Percentiles rank a stretch among this genome's conserved stretches.
These are phyloP conservation scores for Pseudogymnoascus sp. DNA, from an alignment of 2,329 filamentous ascomycete species.

Conservation along the genomic window DNA sequence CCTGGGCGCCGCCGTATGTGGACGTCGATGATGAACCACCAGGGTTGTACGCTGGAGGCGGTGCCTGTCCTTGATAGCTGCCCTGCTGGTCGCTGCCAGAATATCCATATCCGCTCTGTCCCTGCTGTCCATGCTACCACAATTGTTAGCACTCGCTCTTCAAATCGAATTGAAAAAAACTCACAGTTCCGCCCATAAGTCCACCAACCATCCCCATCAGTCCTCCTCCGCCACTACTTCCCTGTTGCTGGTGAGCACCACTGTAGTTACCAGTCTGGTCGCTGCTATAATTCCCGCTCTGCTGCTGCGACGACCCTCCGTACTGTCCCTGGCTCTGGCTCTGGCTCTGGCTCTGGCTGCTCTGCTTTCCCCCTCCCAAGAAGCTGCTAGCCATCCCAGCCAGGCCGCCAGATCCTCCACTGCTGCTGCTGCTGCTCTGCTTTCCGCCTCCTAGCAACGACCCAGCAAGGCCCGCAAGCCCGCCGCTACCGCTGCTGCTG, in stretches of 20 bases:
- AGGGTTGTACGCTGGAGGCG: slow-evolving; percentile 54
- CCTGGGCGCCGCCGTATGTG: slow-evolving; percentile 11
- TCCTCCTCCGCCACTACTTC: slow-evolving; percentile 11
- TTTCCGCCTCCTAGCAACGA: slow-evolving; percentile 49
- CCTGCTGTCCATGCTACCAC: slow-evolving; percentile 29
- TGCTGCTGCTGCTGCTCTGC: slow-evolving; percentile 14
- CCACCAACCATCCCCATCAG: slow-evolving; percentile 26
- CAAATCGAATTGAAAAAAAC: slow-evolving; percentile 18
- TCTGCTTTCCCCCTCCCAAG: slow-evolving; percentile 35
- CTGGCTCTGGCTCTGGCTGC: slow-evolving; percentile 29
- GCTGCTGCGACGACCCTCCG: slow-evolving; percentile 54
- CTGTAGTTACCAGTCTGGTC: neutral
- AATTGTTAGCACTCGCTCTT: neutral
- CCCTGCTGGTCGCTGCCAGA: slow-evolving; percentile 40
- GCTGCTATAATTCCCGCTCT: slow-evolving; percentile 28
- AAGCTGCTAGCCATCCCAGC: slow-evolving; percentile 42
- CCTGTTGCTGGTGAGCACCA: neutral
- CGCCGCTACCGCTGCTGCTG: slow-evolving; percentile 30
- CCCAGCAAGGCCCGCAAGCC: slow-evolving; percentile 39
- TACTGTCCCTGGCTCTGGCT: slow-evolving; percentile 44
- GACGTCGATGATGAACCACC: slow-evolving; percentile 17
- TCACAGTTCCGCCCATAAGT: slow-evolving; percentile 28
- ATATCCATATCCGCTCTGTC: slow-evolving; percentile 55
- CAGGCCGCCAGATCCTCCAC: neutral
- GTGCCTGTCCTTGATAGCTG: slow-evolving; percentile 55